phyloP scores from a whole-genome alignment of 2,329 filamentous ascomycete genomes.

The Aspergillus fumigatus region DNA sequence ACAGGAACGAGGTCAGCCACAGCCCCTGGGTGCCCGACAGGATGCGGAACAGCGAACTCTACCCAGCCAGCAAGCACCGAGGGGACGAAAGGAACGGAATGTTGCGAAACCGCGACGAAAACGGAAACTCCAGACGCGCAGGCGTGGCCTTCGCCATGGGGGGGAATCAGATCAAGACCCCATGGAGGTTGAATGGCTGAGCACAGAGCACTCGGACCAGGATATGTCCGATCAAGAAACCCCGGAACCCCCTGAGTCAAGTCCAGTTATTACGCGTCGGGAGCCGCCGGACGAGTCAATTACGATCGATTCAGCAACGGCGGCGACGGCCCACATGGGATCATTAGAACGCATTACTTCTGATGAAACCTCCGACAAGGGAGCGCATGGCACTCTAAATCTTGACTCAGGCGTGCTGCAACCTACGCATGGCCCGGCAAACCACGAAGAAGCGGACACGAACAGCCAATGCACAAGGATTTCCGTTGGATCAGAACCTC shows the following conservation, averaged over 20 bases:
- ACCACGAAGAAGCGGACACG: too few relatives aligned
- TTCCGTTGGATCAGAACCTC: too few relatives aligned
- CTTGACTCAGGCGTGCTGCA: too few relatives aligned
- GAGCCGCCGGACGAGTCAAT: too few relatives aligned
- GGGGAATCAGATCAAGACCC: slow-evolving; percentile 7
- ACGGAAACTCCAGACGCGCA: slow-evolving; percentile 6
- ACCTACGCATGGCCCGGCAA: too few relatives aligned
- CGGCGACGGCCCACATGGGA: too few relatives aligned
- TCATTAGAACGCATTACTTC: too few relatives aligned
- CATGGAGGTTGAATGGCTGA: slow-evolving; percentile 8
- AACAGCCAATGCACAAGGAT: too few relatives aligned
- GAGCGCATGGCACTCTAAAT: too few relatives aligned
- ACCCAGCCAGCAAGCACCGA: not conserved
- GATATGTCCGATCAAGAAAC: slow-evolving; percentile 7
- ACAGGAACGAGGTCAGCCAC: slow-evolving; percentile 3
- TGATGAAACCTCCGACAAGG: too few relatives aligned
- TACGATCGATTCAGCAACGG: too few relatives aligned
- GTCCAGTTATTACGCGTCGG: not conserved
- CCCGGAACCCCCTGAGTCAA: slow-evolving; percentile 4
- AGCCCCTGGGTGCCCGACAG: not conserved
- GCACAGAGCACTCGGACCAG: slow-evolving; percentile 5
- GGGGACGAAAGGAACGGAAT: not conserved
- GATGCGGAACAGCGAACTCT: slow-evolving; percentile 2
- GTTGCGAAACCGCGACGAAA: slow-evolving; percentile 2
- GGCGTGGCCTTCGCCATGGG: not conserved